phyloP scores from a whole-genome alignment of 2,329 filamentous ascomycete genomes.

The Monascus ruber region DNA sequence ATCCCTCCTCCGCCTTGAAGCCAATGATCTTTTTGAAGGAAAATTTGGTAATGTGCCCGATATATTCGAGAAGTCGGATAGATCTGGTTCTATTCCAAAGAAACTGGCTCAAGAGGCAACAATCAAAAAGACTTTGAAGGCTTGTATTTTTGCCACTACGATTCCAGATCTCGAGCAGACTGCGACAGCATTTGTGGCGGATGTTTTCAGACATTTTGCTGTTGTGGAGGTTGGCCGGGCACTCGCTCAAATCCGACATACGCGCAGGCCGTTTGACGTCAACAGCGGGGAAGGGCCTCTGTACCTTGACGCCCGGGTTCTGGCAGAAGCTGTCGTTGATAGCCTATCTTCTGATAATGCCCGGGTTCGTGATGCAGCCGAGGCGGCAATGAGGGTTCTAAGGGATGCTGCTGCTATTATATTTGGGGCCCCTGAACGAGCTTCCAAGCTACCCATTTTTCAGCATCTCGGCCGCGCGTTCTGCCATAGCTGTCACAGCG shows the following conservation, averaged over 20 bases:
- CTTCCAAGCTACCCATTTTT: slow-evolving; percentile 75
- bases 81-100: slow-evolving; percentile 74
- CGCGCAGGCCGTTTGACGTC: slow-evolving; percentile 68
- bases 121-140: slow-evolving; percentile 79
- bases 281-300: slow-evolving; percentile 77
- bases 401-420: slow-evolving; percentile 66
- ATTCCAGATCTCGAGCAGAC: slow-evolving; percentile 68
- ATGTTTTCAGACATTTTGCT: slow-evolving; percentile 80
- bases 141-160: slow-evolving; percentile 73
- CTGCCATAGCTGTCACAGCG: slow-evolving; percentile 89
- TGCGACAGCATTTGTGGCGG: slow-evolving; percentile 62
- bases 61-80: slow-evolving; percentile 62
- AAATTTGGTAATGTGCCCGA: slow-evolving; percentile 60
- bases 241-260: slow-evolving; percentile 69
- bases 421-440: slow-evolving; percentile 61
- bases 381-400: slow-evolving; percentile 65
- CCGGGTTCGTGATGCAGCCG: slow-evolving; percentile 70
- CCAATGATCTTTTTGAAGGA: slow-evolving; percentile 66
- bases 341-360: slow-evolving; percentile 76
- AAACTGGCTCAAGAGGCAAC: slow-evolving; percentile 72
- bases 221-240: slow-evolving; percentile 79
- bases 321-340: slow-evolving; percentile 84
- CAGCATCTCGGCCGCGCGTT: slow-evolving; percentile 70
- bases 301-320: slow-evolving; percentile 70
- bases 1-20: slow-evolving; percentile 73